These are phyloP conservation scores for Tricholoma terreum DNA, from an alignment of 768 basidiomycete species.

Conservation along the genomic window DNA sequence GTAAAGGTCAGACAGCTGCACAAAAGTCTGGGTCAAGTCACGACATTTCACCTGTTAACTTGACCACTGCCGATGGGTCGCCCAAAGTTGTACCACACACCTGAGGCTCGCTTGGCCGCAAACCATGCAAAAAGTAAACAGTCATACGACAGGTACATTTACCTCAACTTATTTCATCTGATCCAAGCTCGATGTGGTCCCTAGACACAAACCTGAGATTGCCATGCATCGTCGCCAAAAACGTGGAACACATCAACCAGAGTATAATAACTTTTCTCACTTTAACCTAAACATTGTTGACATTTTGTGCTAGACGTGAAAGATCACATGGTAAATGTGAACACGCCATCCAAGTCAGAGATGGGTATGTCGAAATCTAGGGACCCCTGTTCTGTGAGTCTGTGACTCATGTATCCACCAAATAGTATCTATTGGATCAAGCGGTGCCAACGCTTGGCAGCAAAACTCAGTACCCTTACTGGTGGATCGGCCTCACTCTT, in stretches of 20 bases:
- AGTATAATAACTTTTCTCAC: not conserved
- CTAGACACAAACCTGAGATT: conserved; percentile 1
- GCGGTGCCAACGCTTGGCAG: not conserved
- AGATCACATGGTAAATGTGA: not conserved
- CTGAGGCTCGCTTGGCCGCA: conserved; percentile 13
- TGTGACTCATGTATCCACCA: not conserved
- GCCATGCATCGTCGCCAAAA: not conserved
- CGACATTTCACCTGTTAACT: not conserved
- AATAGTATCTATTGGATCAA: not conserved
- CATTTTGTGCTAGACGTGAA: not conserved
- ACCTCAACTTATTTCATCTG: not conserved
- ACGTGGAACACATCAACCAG: not conserved
- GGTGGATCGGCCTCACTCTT: not conserved
- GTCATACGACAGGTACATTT: conserved; percentile 12
- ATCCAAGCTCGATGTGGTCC: not conserved
- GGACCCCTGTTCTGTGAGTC: not conserved
- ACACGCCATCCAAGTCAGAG: not conserved
- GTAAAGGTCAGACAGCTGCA: conserved; percentile 15
- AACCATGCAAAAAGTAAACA: conserved; percentile 17
- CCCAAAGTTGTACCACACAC: conserved; percentile 12
- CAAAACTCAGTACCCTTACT: not conserved
- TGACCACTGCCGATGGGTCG: conserved; percentile 11
- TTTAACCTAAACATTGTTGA: not conserved
- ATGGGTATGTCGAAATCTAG: not conserved
- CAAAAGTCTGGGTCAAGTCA: not conserved